Percentiles rank a stretch among this genome's conserved stretches.
Evolutionary conservation across 371 early-diverging fungal genomes (phyloP).

Genomic region (Apophysomyces ossiformis): DNA sequence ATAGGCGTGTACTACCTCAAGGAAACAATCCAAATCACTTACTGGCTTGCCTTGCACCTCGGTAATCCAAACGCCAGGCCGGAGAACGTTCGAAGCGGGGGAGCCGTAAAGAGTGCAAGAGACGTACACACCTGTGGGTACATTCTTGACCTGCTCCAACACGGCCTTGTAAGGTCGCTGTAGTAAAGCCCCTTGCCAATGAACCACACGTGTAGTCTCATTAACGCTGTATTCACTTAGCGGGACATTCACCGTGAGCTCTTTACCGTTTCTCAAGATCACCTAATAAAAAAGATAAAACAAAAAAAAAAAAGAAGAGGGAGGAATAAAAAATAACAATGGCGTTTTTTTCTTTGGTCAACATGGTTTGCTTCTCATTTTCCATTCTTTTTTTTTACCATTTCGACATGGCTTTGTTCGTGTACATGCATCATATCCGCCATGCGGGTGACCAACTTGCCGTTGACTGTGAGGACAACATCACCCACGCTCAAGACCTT

Average conservation of each 20-base stretch:
- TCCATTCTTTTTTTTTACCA: background rate
- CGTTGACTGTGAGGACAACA: conserved; percentile 81
- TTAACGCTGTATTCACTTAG: conserved; percentile 59
- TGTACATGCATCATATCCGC: conserved; percentile 59
- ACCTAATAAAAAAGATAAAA: conserved; percentile 22
- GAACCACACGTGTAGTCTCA: conserved; percentile 65
- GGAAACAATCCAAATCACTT: conserved; percentile 51
- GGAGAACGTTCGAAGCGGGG: conserved; percentile 62
- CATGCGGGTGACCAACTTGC: conserved; percentile 71
- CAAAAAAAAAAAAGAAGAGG: background rate
- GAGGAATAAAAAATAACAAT: background rate
- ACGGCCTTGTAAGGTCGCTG: conserved; percentile 85
- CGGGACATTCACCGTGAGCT: conserved; percentile 53
- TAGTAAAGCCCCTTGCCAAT: conserved; percentile 88
- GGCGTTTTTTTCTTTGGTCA: conserved; percentile 13
- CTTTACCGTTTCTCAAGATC: conserved; percentile 65
- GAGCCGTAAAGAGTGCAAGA: conserved; percentile 73
- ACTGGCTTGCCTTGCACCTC: conserved; percentile 60
- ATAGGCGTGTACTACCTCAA: conserved; percentile 53
- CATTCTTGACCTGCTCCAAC: conserved; percentile 73
- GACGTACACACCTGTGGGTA: conserved; percentile 80
- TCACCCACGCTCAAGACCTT: conserved; percentile 79
- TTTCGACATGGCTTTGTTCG: conserved; percentile 17
- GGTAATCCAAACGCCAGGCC: conserved; percentile 56
- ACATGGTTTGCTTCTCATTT: background rate